Conservation (phyloP, 2,329 filamentous ascomycete genomes). For the Piedraia hortae region DNA sequence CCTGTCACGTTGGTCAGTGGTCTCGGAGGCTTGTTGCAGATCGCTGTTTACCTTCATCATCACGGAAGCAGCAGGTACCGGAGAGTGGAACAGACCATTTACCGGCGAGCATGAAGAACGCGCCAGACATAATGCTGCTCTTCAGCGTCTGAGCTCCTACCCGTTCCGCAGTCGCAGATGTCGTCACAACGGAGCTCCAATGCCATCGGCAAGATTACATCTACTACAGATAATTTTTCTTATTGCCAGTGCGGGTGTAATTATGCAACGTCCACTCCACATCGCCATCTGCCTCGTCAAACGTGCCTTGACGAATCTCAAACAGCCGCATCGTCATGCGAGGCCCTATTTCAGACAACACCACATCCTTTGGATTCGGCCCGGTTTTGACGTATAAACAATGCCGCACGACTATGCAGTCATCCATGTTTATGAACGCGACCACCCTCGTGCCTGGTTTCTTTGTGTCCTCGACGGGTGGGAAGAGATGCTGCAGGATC, state of each 20-base stretch:
- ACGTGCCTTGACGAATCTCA: constrained; percentile 68
- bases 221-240: constrained; percentile 84
- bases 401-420: constrained; percentile 68
- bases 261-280: constrained; percentile 91
- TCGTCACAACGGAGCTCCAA: too few species aligned
- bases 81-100: too few species aligned
- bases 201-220: too few species aligned
- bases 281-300: constrained; percentile 87
- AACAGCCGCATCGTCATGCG: constrained; percentile 95
- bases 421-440: constrained; percentile 78
- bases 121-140: too few species aligned
- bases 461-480: constrained; percentile 53
- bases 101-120: too few species aligned
- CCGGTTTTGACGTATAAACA: constrained; percentile 85
- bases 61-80: too few species aligned
- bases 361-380: constrained; percentile 68
- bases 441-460: constrained; percentile 75
- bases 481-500: constrained; percentile 81
- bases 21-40: too few species aligned
- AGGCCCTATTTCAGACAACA: constrained; percentile 69
- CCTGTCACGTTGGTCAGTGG: too few species aligned
- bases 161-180: too few species aligned
- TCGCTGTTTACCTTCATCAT: too few species aligned
- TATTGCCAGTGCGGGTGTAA: constrained; percentile 75
- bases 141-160: too few species aligned